These are phyloP conservation scores for Rhizophagus clarus DNA, from an alignment of 192 early-diverging fungal genomes.

Conservation along the genomic window DNA sequence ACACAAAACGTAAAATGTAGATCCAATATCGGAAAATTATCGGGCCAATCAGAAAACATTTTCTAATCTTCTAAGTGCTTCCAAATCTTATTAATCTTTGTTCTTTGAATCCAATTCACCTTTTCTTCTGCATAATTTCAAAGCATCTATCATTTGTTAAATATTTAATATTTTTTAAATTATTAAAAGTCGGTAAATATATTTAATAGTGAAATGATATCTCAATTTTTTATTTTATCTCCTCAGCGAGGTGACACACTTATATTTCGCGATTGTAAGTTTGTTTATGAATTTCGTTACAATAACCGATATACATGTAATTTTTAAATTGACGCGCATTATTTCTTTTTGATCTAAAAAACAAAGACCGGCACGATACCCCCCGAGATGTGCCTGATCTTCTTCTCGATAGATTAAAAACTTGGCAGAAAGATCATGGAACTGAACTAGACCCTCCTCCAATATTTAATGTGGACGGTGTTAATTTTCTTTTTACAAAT, in stretches of 20 bases:
- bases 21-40: not conserved
- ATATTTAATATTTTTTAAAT: too few relatives aligned
- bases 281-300: not conserved
- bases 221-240: slow-evolving; percentile 31
- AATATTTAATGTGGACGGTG: slow-evolving; percentile 22
- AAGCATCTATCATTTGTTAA: too few relatives aligned
- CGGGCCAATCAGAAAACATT: slow-evolving; percentile 4
- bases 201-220: slow-evolving; percentile 16
- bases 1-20: not conserved
- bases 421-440: slow-evolving; percentile 16
- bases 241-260: slow-evolving; percentile 20
- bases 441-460: slow-evolving; percentile 5
- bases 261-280: slow-evolving; percentile 27
- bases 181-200: too few relatives aligned
- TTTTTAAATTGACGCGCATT: too few relatives aligned
- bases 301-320: too few relatives aligned
- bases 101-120: too few relatives aligned
- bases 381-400: not conserved
- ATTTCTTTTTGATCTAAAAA: not conserved
- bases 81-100: too few relatives aligned
- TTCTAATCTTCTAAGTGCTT: too few relatives aligned
- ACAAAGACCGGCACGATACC: slow-evolving; percentile 13
- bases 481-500: slow-evolving; percentile 19
- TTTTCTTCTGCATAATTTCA: too few relatives aligned
- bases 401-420: slow-evolving; percentile 14